Evolutionary conservation across 2,329 filamentous ascomycete genomes (phyloP).

Genomic region (Fusarium phyllophilum): DNA sequence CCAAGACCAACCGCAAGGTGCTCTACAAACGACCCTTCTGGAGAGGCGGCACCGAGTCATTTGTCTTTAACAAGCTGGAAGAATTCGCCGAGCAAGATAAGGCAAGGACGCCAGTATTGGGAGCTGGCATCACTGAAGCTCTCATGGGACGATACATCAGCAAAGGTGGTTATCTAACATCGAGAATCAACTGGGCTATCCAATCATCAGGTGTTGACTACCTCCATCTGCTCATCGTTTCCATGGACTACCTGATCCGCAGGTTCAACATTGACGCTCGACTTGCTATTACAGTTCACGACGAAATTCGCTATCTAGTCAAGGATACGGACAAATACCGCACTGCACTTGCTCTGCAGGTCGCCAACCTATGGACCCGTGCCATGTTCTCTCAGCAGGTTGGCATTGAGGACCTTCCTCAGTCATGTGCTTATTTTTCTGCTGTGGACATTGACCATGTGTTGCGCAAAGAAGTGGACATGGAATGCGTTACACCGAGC

Average conservation of each 20-base stretch:
- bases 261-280: slow-evolving; percentile 88
- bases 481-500: slow-evolving; percentile 95
- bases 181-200: slow-evolving; percentile 98
- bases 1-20: slow-evolving; percentile 79
- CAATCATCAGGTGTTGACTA: slow-evolving; percentile 98
- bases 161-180: slow-evolving; percentile 93
- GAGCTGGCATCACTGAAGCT: slow-evolving; percentile 95
- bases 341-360: slow-evolving; percentile 89
- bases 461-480: slow-evolving; percentile 96
- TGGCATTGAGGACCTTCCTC: slow-evolving; percentile 93
- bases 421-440: slow-evolving; percentile 94
- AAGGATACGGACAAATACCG: slow-evolving; percentile 87
- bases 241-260: slow-evolving; percentile 92
- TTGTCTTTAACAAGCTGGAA: slow-evolving; percentile 98
- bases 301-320: slow-evolving; percentile 95
- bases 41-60: slow-evolving; percentile 95
- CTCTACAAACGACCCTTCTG: slow-evolving; percentile 85
- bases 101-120: slow-evolving; percentile 90
- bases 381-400: slow-evolving; percentile 98
- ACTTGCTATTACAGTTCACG: slow-evolving; percentile 92
- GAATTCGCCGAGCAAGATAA: slow-evolving; percentile 96
- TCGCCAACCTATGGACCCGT: slow-evolving; percentile 95
- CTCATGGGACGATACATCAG: slow-evolving; percentile 88
- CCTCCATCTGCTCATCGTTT: slow-evolving; percentile 89
- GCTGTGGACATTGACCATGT: slow-evolving; percentile 96